Base-by-base conservation (phyloP, 1,139 yeast species). In the Yamadazyma triangularis region DNA sequence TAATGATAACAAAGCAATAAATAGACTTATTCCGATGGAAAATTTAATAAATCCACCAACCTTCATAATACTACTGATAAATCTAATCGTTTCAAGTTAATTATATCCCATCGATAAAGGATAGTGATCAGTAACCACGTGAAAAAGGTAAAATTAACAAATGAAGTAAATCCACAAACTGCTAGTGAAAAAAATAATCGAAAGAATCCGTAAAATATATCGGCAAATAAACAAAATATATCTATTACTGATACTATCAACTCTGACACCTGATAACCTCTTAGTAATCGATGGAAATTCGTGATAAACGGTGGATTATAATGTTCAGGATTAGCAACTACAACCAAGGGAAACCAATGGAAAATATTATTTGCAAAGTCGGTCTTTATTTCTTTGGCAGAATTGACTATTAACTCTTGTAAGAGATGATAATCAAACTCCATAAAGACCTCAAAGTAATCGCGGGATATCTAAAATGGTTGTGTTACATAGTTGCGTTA, bases 291-390 rank as follows among this genome's bases (percentile, higher is more conserved):
- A 13, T 31, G 32, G 15, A 34, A 33, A 35, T 42, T 42, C 11
- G 50, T 50, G 28, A 57, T 30, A 28, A 42, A 58, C 8, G 64
- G 64, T 4, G 60, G 62, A 23, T 44, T 50, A 34, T 45, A 56
- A n/a, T 45, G 39, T 15, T 53, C 58, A 4, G 62, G 61, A 29
- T 44, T 39, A 8, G 53, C 18, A 6, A 56, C 34, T n/a, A 53
- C 40, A 13, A 40, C 24, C 13, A 54, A 24, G 6, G 58, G 56
- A 24, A 47, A 42, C 4, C 36, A 35, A 4, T 36, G 30, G 11
- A 45, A 24, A 18, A 52, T 31, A 28, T 49, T 47, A 2, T 27
- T 15, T 5, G 29, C 22, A 10, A 53, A 27, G 34, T 53, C 58
- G 23, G 37, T 26, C 14, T 35, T 24, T 13, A 51, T 40, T 25